These are phyloP conservation scores for Aureobasidium mangrovei DNA, from an alignment of 2,329 filamentous ascomycete species.

Conservation along the genomic window DNA sequence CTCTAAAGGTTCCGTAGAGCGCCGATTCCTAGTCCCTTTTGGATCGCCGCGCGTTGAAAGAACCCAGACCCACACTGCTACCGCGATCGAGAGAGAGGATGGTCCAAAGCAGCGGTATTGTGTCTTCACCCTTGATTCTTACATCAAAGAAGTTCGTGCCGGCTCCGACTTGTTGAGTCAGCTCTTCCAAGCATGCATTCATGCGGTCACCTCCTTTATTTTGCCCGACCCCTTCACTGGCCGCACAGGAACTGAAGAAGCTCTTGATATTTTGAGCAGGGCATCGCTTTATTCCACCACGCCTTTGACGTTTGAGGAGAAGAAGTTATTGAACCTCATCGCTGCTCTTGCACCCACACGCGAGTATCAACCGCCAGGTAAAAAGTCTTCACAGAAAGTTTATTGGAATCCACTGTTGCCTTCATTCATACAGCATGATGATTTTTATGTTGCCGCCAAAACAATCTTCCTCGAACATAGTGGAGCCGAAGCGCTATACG, in stretches of 20 bases:
- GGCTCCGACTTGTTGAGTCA: slow-evolving; percentile 39
- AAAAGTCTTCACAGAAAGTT: slow-evolving; percentile 36
- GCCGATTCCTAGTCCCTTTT: slow-evolving; percentile 48
- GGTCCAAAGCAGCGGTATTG: slow-evolving; percentile 31
- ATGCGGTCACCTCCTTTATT: slow-evolving; percentile 52
- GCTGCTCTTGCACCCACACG: slow-evolving; percentile 28
- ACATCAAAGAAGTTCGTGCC: slow-evolving; percentile 47
- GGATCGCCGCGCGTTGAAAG: slow-evolving; percentile 24
- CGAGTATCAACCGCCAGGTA: slow-evolving; percentile 36
- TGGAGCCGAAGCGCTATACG: background rate
- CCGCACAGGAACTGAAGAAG: slow-evolving; percentile 53
- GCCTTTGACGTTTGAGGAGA: slow-evolving; percentile 16
- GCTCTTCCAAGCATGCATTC: slow-evolving; percentile 50
- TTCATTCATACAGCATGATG: slow-evolving; percentile 35
- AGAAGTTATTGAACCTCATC: slow-evolving; percentile 22
- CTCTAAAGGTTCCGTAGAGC: slow-evolving; percentile 22
- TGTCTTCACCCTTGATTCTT: slow-evolving; percentile 47
- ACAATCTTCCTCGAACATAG: slow-evolving; percentile 22
- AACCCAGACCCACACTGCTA: too few species aligned
- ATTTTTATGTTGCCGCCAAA: slow-evolving; percentile 20
- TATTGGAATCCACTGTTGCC: slow-evolving; percentile 35
- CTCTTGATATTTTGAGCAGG: slow-evolving; percentile 20
- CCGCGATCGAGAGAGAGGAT: background rate
- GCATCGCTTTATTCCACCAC: slow-evolving; percentile 20
- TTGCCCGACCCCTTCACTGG: slow-evolving; percentile 51